Evolutionary conservation across 139 green algal genomes (phyloP).

Genomic region (Parachlorella kessleri): DNA sequence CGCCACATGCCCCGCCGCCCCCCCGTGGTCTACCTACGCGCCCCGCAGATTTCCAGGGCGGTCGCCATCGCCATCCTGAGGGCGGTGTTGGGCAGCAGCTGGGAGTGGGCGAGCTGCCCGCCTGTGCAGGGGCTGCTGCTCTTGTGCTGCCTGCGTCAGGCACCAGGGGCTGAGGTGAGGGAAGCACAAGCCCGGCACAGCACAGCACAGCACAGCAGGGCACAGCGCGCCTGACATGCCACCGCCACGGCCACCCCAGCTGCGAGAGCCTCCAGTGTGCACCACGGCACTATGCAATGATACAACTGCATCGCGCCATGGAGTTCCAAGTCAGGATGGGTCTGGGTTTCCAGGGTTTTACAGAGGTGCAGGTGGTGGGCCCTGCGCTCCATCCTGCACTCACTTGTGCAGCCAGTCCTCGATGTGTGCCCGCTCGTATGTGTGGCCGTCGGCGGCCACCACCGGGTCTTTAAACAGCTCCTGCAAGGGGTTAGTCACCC

Average conservation of each 20-base stretch:
- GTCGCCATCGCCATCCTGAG: too few species aligned
- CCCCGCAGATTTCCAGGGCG: too few species aligned
- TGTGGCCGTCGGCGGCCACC: constrained; percentile 42
- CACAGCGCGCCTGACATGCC: too few species aligned
- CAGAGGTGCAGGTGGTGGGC: not conserved
- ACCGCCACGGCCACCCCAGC: not conserved
- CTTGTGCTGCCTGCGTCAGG: not conserved
- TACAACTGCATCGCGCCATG: not conserved
- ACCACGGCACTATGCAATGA: not conserved
- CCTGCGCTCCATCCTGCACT: not conserved
- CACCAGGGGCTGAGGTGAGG: not conserved
- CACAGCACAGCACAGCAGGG: not conserved
- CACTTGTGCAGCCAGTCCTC: constrained; percentile 34
- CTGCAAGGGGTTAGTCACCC: constrained; percentile 30
- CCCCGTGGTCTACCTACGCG: too few species aligned
- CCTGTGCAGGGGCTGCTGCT: not conserved
- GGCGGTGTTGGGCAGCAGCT: constrained; percentile 10
- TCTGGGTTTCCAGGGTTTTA: too few species aligned
- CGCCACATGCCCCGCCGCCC: too few species aligned
- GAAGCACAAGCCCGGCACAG: not conserved
- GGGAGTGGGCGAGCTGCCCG: constrained; percentile 3
- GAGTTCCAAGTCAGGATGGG: not conserved
- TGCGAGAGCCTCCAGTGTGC: not conserved
- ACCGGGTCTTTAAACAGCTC: constrained; percentile 42
- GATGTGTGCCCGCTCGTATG: constrained; percentile 44